Evolutionary conservation across 2,329 filamentous ascomycete genomes (phyloP).

Genomic region (Albophoma yamanashiensis): DNA sequence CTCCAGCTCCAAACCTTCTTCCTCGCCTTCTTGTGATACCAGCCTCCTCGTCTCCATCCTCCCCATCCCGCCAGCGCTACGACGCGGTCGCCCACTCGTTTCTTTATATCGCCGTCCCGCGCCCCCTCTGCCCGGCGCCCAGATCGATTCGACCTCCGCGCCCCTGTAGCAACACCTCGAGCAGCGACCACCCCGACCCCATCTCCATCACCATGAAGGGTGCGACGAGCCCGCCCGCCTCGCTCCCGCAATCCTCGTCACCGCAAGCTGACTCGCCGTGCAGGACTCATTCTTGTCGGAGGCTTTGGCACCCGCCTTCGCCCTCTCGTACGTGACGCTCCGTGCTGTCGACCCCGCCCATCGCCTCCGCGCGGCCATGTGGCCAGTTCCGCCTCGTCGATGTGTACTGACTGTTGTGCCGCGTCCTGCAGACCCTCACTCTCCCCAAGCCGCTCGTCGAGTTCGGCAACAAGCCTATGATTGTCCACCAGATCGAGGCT

Average conservation of each 20-base stretch:
- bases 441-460: conserved; percentile 96
- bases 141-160: not conserved
- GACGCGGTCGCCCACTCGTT: not conserved
- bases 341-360: not conserved
- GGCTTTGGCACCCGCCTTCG: conserved; percentile 97
- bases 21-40: not conserved
- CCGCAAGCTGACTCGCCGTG: conserved; percentile 10
- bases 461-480: conserved; percentile 99
- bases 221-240: not conserved
- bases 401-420: conserved; percentile 12
- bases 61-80: not conserved
- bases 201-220: not conserved
- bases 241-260: not conserved
- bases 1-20: not conserved
- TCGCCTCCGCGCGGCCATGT: not conserved
- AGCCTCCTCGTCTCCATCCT: not conserved
- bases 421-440: conserved; percentile 65
- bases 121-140: not conserved
- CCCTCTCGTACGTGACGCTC: conserved; percentile 57
- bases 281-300: conserved; percentile 97
- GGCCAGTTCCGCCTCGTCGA: not conserved
- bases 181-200: not conserved
- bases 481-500: conserved; percentile 93
- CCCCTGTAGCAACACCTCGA: not conserved
- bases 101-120: not conserved